Percentiles rank a stretch among this genome's conserved stretches.
These are phyloP conservation scores for Backusella psychrophila DNA, from an alignment of 192 early-diverging fungal species.

Conservation along the genomic window DNA sequence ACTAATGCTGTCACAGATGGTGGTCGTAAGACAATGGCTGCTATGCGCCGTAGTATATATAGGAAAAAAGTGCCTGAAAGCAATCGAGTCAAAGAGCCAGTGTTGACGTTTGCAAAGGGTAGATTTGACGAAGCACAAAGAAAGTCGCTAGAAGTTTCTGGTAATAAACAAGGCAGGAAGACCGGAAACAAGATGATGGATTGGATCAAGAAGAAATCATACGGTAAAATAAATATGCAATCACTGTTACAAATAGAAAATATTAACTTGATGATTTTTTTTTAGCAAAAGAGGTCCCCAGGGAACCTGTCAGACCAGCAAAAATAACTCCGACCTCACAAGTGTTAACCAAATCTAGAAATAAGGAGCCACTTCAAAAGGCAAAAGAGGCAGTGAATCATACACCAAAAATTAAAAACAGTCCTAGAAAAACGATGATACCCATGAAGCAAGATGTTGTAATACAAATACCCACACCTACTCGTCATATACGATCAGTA, in stretches of 20 bases:
- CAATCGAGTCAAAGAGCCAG: not conserved
- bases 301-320: not conserved
- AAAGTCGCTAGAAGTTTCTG: not conserved
- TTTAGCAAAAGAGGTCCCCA: slow-evolving; percentile 2
- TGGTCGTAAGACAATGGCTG: slow-evolving; percentile 12
- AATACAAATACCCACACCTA: not conserved
- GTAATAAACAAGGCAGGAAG: not conserved
- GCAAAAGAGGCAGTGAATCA: not conserved
- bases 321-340: not conserved
- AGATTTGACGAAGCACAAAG: not conserved
- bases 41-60: slow-evolving; percentile 12
- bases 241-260: not conserved
- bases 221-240: slow-evolving; percentile 2
- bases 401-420: slow-evolving; percentile 1
- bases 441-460: not conserved
- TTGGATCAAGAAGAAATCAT: slow-evolving; percentile 49
- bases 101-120: not conserved
- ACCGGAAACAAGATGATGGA: slow-evolving; percentile 51
- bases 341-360: slow-evolving; percentile 3
- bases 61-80: not conserved
- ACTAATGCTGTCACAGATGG: slow-evolving; percentile 6
- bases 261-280: not conserved
- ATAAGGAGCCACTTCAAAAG: not conserved
- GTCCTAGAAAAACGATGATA: not conserved
- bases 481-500: not conserved